Evolutionary conservation across 768 basidiomycete species (phyloP), one percentile per base, ranked within the genome.

Genomic region (Tubosaeta sp.): DNA sequence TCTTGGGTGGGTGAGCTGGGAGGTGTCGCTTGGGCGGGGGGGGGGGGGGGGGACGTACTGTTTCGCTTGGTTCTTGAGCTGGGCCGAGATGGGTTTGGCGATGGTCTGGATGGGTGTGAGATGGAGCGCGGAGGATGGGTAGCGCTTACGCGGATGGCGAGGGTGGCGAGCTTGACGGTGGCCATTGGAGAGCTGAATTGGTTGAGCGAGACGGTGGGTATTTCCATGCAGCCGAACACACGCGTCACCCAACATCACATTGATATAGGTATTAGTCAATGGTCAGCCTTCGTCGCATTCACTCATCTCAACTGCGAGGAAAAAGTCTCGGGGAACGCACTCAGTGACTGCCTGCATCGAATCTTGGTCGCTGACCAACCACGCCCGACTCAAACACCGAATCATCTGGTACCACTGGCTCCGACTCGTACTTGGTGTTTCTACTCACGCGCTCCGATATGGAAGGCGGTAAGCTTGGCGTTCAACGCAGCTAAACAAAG

Each of bases 31-130:
- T 3, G 13, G 25, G 9, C 14, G 39, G 34, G 12, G 47, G 22
- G 30, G 13, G 12, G 31, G n/a, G n/a, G n/a, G n/a, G n/a, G n/a
- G 16, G 36, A 72, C 82, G 57, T 58, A 90, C 87, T 88, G 78
- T 59, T 76, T 80, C 0, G 84, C 89, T 65, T 89, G 87, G 43
- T 73, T 73, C 69, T 83, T 90, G 41, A 91, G 70, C 45, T 76
- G 75, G 27, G 75, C 69, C 46, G 84, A 83, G 57, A 91, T 88
- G 45, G 90, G 89, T 69, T 90, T 91, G 46, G 89, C 88, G 63
- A 90, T 66, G n/a, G 88, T 91, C 88, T 90, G 29, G 29, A 19
- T 3, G 27, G 3, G 48, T 29, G 27, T 19, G 53, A 46, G 51
- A 30, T 11, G 30, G 31, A 19, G 10, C 34, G 46, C 25, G 44